phyloP scores from a whole-genome alignment of 129 eudicot species.

The Flaveria brownii region DNA sequence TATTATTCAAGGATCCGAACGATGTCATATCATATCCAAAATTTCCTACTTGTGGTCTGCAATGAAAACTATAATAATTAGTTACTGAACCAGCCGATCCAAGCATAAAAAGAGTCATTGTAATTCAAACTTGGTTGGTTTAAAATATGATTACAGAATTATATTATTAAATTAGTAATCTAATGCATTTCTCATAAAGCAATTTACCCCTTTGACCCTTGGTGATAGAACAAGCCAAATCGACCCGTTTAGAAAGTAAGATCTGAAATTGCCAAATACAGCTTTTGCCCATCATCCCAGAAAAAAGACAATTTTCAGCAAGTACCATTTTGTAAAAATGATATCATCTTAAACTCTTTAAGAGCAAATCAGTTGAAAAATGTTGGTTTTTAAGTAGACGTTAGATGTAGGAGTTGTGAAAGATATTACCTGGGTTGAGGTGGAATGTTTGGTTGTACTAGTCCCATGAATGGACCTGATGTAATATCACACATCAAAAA shows the following conservation, averaged over 20 bases:
- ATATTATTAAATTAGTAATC: background rate
- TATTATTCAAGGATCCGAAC: slow-evolving; percentile 41
- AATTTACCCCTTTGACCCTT: background rate
- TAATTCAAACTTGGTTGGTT: background rate
- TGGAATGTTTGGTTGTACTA: slow-evolving; percentile 44
- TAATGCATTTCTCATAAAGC: background rate
- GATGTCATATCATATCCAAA: slow-evolving; percentile 46
- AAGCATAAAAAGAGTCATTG: background rate
- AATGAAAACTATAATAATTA: background rate
- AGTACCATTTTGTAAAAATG: no score
- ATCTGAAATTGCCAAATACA: background rate
- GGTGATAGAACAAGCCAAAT: background rate
- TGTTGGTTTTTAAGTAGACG: no score
- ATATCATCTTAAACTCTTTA: no score
- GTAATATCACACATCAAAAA: slow-evolving; percentile 8
- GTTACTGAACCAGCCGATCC: background rate
- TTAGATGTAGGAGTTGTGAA: background rate
- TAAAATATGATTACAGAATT: background rate
- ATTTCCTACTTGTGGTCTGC: slow-evolving; percentile 56
- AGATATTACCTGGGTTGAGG: slow-evolving; percentile 52
- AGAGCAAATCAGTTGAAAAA: no score
- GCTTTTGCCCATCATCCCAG: no score
- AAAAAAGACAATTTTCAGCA: no score
- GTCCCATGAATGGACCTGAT: slow-evolving; percentile 61
- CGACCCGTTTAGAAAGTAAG: background rate